Evolutionary conservation across 1,284 basidiomycete genomes (phyloP), one percentile per base, ranked within the genome.

Genomic region (Ganoderma resinaceum): DNA sequence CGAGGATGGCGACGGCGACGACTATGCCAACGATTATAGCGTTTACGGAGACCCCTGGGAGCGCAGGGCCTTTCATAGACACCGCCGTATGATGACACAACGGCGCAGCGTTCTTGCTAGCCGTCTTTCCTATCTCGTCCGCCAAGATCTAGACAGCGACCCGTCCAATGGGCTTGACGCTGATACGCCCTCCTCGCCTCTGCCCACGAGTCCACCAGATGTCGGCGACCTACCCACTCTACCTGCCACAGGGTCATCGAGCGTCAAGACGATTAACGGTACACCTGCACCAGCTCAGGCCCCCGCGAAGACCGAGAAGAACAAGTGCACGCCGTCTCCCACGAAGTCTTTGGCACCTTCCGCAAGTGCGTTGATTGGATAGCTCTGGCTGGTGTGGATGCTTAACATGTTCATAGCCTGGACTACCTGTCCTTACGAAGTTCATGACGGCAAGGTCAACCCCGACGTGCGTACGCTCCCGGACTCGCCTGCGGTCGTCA

Each of bases 391-490:
- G 20, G 37, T 49, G 38, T 20, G 26, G 9, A 37, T 20, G 11
- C 20, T 52, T 9, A 11, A 23, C 58, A 16, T 57, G 33, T 55
- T 18, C 38, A 16, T 40, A 89, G 88, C 87, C 9, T 92, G 89
- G 89, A 86, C 82, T 18, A 85, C 82, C n/a, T 92, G 91, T 74
- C 81, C 83, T 0, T 93, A 92, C 73, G 81, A 82, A 38, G 75
- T 79, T 26, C 84, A 84, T 2, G 91, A 93, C 72, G 91, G 91
- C n/a, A 76, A 84, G 68, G 85, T 91, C 70, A 93, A 93, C 76
- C 90, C 91, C 0, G 91, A 92, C 70, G 86, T 85, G 3, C 83
- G 85, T 14, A 77, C 81, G 9, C 80, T 91, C 67, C 84, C 87
- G 68, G 87, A 88, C 70, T 83, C 88, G 40, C 84, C 83, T 49